Percentiles rank a stretch among this genome's conserved stretches.
These are phyloP conservation scores for Pseudocercospora cruenta DNA, from an alignment of 2,329 filamentous ascomycete genomes.

Conservation along the genomic window DNA sequence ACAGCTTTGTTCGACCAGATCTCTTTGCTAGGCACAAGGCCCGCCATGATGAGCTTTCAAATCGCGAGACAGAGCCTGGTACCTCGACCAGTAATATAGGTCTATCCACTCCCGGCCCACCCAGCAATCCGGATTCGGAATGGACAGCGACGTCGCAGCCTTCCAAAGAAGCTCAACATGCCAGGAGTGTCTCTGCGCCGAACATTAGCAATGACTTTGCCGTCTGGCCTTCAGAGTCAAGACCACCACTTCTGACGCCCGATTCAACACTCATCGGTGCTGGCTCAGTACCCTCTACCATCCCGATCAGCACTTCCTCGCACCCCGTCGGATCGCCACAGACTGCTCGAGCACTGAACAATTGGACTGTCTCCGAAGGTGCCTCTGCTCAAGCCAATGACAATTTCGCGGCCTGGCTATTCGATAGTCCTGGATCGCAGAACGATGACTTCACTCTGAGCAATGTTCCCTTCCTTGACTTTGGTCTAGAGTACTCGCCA, in stretches of 20 bases:
- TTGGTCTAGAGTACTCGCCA: slow-evolving; percentile 31
- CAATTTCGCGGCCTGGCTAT: slow-evolving; percentile 35
- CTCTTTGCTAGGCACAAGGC: slow-evolving; percentile 69
- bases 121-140: background rate
- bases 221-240: slow-evolving; percentile 4
- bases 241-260: slow-evolving; percentile 15
- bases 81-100: background rate
- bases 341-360: background rate
- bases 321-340: background rate
- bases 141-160: background rate
- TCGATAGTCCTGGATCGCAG: slow-evolving; percentile 33
- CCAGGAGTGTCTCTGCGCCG: background rate
- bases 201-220: background rate
- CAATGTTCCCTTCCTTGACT: slow-evolving; percentile 33
- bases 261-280: slow-evolving; percentile 9
- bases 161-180: background rate
- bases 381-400: slow-evolving; percentile 25
- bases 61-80: slow-evolving; percentile 60
- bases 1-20: slow-evolving; percentile 91
- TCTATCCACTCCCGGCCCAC: background rate
- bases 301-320: background rate
- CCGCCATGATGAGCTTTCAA: slow-evolving; percentile 38
- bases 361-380: slow-evolving; percentile 9
- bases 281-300: background rate
- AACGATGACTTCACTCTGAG: slow-evolving; percentile 31